Conservation (phyloP, 1,139 yeast species). For the Chernovozyma sophiae-reginae region DNA sequence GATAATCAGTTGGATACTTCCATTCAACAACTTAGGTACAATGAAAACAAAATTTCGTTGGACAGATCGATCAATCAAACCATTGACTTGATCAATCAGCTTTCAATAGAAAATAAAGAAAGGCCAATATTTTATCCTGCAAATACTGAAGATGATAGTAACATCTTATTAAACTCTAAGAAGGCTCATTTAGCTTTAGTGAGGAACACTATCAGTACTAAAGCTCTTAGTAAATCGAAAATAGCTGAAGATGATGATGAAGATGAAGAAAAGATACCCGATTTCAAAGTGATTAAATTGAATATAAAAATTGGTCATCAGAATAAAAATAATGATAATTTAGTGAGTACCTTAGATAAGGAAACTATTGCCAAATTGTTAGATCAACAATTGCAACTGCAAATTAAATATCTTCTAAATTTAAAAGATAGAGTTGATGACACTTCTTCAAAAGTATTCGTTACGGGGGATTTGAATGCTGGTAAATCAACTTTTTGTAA, state of each 20-base stretch:
- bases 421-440: slow-evolving; percentile 84
- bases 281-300: slow-evolving; percentile 58
- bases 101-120: slow-evolving; percentile 51
- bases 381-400: slow-evolving; percentile 58
- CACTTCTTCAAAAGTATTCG: slow-evolving; percentile 87
- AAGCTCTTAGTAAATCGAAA: slow-evolving; percentile 29
- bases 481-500: slow-evolving; percentile 97
- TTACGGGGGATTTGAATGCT: slow-evolving; percentile 95
- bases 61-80: slow-evolving; percentile 61
- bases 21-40: slow-evolving; percentile 51
- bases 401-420: slow-evolving; percentile 65
- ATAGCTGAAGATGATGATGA: slow-evolving; percentile 17
- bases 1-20: slow-evolving; percentile 4
- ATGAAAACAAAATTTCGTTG: slow-evolving; percentile 58
- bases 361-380: slow-evolving; percentile 60
- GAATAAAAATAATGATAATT: slow-evolving; percentile 33
- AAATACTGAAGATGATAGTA: slow-evolving; percentile 28
- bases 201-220: slow-evolving; percentile 36
- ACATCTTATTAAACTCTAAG: slow-evolving; percentile 39
- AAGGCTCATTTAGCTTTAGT: slow-evolving; percentile 50
- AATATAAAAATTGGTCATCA: slow-evolving; percentile 57
- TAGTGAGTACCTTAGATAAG: slow-evolving; percentile 56
- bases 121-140: slow-evolving; percentile 70
- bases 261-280: slow-evolving; percentile 26
- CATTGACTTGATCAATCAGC: slow-evolving; percentile 47